Evolutionary conservation across 2,329 filamentous ascomycete genomes (phyloP).

Genomic region (Arthrobotrys entomopaga): DNA sequence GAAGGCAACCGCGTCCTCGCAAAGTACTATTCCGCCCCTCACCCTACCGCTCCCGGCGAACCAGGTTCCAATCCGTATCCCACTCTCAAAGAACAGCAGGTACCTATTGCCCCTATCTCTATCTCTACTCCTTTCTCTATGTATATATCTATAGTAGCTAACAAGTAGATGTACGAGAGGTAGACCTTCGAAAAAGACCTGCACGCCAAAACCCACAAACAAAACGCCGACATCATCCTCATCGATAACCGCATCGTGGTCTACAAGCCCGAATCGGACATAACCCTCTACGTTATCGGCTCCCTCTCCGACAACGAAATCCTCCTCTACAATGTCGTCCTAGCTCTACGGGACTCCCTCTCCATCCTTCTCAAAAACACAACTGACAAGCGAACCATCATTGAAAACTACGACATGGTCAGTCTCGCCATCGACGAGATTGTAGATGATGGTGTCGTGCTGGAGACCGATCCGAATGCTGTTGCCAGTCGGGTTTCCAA

Average conservation of each 20-base stretch:
- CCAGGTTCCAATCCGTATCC: conserved; percentile 75
- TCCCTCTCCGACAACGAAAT: conserved; percentile 95
- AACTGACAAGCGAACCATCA: conserved; percentile 97
- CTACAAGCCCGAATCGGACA: conserved; percentile 97
- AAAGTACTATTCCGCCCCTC: conserved; percentile 86
- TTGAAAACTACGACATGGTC: conserved; percentile 98
- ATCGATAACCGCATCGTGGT: conserved; percentile 97
- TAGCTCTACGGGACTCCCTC: conserved; percentile 66
- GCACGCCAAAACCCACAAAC: conserved; percentile 91
- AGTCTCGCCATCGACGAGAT: conserved; percentile 95
- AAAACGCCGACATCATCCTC: conserved; percentile 89
- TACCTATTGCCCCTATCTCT: neutral
- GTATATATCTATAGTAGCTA: neutral
- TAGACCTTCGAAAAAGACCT: conserved; percentile 90
- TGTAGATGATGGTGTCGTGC: conserved; percentile 92
- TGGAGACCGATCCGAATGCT: conserved; percentile 95
- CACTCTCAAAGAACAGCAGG: conserved; percentile 89
- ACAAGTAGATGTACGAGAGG: neutral
- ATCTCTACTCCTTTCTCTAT: neutral
- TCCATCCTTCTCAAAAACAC: conserved; percentile 62
- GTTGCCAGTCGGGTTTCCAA: conserved; percentile 91
- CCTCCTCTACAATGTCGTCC: conserved; percentile 90
- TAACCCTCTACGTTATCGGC: conserved; percentile 95
- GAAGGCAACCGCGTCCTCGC: conserved; percentile 91
- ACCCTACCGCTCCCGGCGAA: conserved; percentile 69